Conservation (phyloP, 2,329 filamentous ascomycete genomes). For the Coniochaeta ligniaria region DNA sequence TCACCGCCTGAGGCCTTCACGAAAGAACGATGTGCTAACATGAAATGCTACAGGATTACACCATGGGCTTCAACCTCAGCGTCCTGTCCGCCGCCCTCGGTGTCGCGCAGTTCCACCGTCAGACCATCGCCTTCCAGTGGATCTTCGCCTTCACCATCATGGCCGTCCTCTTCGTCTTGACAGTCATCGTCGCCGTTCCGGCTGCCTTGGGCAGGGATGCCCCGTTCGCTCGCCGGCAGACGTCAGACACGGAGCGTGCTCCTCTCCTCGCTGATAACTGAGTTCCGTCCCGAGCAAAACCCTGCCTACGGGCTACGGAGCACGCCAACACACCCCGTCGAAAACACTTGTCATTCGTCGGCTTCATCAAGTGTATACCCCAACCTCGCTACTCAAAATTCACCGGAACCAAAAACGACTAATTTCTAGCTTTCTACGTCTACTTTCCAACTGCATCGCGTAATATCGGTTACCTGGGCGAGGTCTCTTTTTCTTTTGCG, state of each 20-base stretch:
- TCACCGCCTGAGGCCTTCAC: neutral
- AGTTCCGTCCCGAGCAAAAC: neutral
- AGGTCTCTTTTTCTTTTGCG: neutral
- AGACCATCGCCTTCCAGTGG: conserved; percentile 78
- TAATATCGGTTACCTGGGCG: neutral
- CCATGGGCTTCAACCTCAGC: conserved; percentile 73
- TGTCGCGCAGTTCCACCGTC: conserved; percentile 66
- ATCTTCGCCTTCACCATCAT: conserved; percentile 87
- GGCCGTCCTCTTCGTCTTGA: conserved; percentile 63
- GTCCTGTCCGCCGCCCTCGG: conserved; percentile 68
- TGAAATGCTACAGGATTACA: conserved; percentile 45
- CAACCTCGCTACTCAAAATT: neutral
- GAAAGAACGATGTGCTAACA: neutral
- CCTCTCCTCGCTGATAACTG: conserved; percentile 49
- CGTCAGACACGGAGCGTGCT: conserved; percentile 49
- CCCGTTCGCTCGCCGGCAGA: conserved; percentile 36
- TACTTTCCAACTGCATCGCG: neutral
- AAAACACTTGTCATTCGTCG: neutral
- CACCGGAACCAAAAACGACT: neutral
- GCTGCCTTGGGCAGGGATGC: conserved; percentile 53
- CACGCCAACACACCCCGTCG: too few species aligned
- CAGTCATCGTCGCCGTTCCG: conserved; percentile 57
- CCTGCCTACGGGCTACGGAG: neutral
- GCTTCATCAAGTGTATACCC: neutral
- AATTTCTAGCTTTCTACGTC: neutral